These are phyloP conservation scores for Cyberlindnera petersonii DNA, from an alignment of 805 yeast genomes.

Conservation along the genomic window DNA sequence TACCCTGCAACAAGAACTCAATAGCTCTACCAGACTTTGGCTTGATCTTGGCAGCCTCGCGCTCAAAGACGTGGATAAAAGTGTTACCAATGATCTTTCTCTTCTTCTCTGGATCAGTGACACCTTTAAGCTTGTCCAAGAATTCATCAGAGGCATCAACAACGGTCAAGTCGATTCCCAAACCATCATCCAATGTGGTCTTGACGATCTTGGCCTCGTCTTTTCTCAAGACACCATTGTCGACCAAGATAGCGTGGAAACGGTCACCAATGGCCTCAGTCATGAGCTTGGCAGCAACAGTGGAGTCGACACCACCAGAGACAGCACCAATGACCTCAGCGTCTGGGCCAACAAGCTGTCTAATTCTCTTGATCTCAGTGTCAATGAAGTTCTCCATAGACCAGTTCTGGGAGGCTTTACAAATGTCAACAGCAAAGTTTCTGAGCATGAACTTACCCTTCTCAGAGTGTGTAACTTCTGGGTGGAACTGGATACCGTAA, in stretches of 20 bases:
- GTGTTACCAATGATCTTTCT: conserved; percentile 98
- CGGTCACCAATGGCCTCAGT: conserved; percentile 97
- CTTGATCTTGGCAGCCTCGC: conserved; percentile 86
- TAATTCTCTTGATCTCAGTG: conserved; percentile 91
- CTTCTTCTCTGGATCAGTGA: conserved; percentile 98
- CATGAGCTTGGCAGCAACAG: conserved; percentile 98
- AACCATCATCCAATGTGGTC: conserved; percentile 84
- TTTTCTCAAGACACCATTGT: conserved; percentile 94
- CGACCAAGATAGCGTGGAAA: conserved; percentile 97
- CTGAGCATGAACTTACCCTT: conserved; percentile 83
- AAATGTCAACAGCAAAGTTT: conserved; percentile 91
- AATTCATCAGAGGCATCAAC: conserved; percentile 93
- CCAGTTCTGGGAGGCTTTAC: conserved; percentile 89
- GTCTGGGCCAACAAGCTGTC: conserved; percentile 88
- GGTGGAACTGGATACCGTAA: conserved; percentile 97
- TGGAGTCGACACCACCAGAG: conserved; percentile 98
- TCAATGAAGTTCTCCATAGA: conserved; percentile 97
- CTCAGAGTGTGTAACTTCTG: conserved; percentile 95
- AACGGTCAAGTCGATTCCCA: conserved; percentile 92
- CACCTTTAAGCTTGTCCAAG: conserved; percentile 80
- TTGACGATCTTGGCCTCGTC: conserved; percentile 89
- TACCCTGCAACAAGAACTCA: conserved; percentile 93
- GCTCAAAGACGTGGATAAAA: conserved; percentile 94
- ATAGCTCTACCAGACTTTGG: conserved; percentile 88
- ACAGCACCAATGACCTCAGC: conserved; percentile 99